Evolutionary conservation across 2,329 filamentous ascomycete species (phyloP).

Genomic region (Alternaria sp.): DNA sequence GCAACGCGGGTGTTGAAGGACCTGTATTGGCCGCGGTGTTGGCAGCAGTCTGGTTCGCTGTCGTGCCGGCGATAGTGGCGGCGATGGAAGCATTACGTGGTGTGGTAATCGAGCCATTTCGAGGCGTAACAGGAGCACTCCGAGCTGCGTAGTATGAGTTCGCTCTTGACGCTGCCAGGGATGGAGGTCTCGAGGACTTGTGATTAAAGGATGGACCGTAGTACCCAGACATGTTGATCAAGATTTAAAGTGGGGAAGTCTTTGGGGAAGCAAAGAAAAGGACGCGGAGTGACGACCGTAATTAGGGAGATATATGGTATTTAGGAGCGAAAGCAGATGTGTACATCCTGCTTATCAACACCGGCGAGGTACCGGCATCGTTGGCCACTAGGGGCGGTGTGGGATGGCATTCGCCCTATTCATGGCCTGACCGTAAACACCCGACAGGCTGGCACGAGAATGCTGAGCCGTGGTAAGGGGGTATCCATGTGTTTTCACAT

Average conservation of each 20-base stretch:
- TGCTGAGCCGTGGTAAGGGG: slow-evolving; percentile 1
- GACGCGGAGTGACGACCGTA: not conserved
- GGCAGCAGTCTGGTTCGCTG: slow-evolving; percentile 19
- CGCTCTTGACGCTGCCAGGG: slow-evolving; percentile 24
- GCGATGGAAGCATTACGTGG: slow-evolving; percentile 23
- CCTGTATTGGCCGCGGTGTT: slow-evolving; percentile 24
- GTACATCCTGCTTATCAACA: slow-evolving; percentile 3
- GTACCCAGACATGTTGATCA: slow-evolving; percentile 24
- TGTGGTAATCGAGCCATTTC: slow-evolving; percentile 22
- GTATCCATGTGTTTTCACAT: slow-evolving; percentile 1
- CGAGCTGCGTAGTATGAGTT: slow-evolving; percentile 23
- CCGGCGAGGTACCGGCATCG: slow-evolving; percentile 12
- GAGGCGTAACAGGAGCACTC: slow-evolving; percentile 22
- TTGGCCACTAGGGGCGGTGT: slow-evolving; percentile 11
- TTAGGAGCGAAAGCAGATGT: slow-evolving; percentile 5
- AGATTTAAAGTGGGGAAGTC: not conserved
- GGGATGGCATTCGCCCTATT: slow-evolving; percentile 3
- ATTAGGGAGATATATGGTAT: slow-evolving; percentile 1
- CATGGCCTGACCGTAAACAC: slow-evolving; percentile 16
- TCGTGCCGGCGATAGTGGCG: slow-evolving; percentile 19
- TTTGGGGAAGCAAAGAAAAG: slow-evolving; percentile 7
- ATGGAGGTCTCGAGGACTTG: slow-evolving; percentile 19
- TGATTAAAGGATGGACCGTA: slow-evolving; percentile 27
- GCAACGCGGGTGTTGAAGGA: slow-evolving; percentile 18
- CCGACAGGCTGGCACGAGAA: slow-evolving; percentile 10